phyloP scores from a whole-genome alignment of 306 rosid species.

The Vicia faba region DNA sequence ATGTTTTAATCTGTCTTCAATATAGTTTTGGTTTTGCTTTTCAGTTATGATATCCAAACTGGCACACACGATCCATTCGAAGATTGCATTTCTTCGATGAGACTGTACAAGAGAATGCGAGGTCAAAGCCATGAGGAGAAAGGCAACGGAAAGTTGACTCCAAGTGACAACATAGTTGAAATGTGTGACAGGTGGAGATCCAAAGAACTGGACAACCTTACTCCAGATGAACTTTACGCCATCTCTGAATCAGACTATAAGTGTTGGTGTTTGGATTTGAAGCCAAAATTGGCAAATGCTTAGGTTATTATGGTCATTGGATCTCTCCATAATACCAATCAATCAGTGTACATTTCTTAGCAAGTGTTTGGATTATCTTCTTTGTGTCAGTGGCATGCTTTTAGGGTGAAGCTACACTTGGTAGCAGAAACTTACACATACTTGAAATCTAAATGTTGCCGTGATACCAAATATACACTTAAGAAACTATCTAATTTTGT shows the following conservation, averaged over 20 bases:
- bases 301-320: slow-evolving; percentile 13
- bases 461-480: too few species aligned
- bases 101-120: slow-evolving; percentile 75
- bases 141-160: slow-evolving; percentile 31
- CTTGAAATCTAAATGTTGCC: too few species aligned
- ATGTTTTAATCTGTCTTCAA: slow-evolving; percentile 10
- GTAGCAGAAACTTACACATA: too few species aligned
- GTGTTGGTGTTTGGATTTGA: slow-evolving; percentile 86
- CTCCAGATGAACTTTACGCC: slow-evolving; percentile 65
- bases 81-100: slow-evolving; percentile 75
- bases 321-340: slow-evolving; percentile 2
- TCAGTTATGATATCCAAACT: slow-evolving; percentile 72
- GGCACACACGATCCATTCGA: slow-evolving; percentile 69
- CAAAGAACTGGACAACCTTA: slow-evolving; percentile 55
- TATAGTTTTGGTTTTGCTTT: slow-evolving; percentile 42
- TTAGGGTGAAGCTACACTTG: too few species aligned
- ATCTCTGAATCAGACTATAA: slow-evolving; percentile 58
- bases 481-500: too few species aligned
- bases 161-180: slow-evolving; percentile 5
- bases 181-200: slow-evolving; percentile 45
- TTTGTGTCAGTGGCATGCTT: not conserved
- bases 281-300: slow-evolving; percentile 26
- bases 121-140: slow-evolving; percentile 49
- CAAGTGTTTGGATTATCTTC: not conserved
- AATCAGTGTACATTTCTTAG: not conserved